Base-by-base conservation (phyloP, 1,284 basidiomycete genomes). In the Prillingera fragicola region DNA sequence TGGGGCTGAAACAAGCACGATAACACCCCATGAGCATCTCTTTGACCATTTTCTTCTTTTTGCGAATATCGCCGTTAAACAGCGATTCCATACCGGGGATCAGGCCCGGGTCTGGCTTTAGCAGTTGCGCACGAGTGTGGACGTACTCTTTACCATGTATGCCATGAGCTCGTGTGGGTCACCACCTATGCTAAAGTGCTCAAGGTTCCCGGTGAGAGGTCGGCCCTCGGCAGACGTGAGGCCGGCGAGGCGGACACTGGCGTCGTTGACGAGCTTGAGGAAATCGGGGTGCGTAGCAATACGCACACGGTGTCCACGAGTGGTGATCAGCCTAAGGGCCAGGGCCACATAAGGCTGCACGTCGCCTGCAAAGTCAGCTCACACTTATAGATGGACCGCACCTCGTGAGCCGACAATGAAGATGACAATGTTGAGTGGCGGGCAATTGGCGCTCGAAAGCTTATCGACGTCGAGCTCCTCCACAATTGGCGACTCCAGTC, bases 291-390 rank as follows among this genome's bases (percentile, higher is more conserved):
- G 83, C 0, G 82, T 80, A 0, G 80, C 83, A 25, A 85, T 78
- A 4, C 82, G 74, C 25, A 84, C 75, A 6, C 77, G 74, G 63
- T 85, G 82, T 0, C 78, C 78, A 35, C 63, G 54, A 0, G 50
- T 79, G 70, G 29, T 71, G 63, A 75, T 60, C 2, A 85, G 69
- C 13, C 71, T 67, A 45, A 79, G 73, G 6, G 78, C 81, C 0
- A 85, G 70, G 1, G 82, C 81, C 15, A 84, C 68, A 58, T 80
- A 84, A 0, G 82, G 83, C 60, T 84, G 82, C 0, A 85, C 81
- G 55, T 84, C 82, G 29, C 82, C 82, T 78, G 59, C 1, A 13
- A 10, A 24, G 23, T 48, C 17, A 51, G 43, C 24, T 13, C 10
- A 14, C 21, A 33, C 4, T 17, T 36, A 8, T 24, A 23, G 8